Evolutionary conservation across 2,329 filamentous ascomycete genomes (phyloP).

Genomic region (Cladorrhinum sp.): DNA sequence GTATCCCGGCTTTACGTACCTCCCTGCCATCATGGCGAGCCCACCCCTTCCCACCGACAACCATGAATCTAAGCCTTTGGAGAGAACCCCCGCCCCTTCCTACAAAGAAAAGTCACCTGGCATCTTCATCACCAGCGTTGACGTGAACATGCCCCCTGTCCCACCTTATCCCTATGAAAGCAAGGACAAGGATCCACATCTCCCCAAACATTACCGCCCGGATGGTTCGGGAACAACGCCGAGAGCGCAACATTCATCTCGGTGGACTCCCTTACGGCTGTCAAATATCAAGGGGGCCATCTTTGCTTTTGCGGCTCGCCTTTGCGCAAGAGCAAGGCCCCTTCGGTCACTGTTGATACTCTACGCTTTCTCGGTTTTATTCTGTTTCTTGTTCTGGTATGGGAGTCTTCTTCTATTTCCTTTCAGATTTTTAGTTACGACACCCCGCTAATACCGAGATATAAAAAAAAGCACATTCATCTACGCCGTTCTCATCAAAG

Average conservation of each 20-base stretch:
- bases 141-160: background rate
- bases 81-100: background rate
- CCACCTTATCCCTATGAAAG: background rate
- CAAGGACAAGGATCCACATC: background rate
- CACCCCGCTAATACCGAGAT: background rate
- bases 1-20: too few relatives aligned
- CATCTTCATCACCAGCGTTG: background rate
- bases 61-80: too few relatives aligned
- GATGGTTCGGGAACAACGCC: background rate
- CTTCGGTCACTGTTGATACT: background rate
- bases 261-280: background rate
- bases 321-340: background rate
- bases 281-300: background rate
- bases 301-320: background rate
- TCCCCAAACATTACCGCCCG: too few relatives aligned
- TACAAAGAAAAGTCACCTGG: background rate
- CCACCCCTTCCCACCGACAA: too few relatives aligned
- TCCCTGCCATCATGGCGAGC: too few relatives aligned
- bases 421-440: background rate
- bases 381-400: background rate
- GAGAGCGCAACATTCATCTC: background rate
- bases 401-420: background rate
- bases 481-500: slow-evolving; percentile 16
- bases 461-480: slow-evolving; percentile 7
- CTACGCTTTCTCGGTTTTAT: background rate